phyloP scores from a whole-genome alignment of 2,329 filamentous ascomycete species.

The Truncatella angustata region DNA sequence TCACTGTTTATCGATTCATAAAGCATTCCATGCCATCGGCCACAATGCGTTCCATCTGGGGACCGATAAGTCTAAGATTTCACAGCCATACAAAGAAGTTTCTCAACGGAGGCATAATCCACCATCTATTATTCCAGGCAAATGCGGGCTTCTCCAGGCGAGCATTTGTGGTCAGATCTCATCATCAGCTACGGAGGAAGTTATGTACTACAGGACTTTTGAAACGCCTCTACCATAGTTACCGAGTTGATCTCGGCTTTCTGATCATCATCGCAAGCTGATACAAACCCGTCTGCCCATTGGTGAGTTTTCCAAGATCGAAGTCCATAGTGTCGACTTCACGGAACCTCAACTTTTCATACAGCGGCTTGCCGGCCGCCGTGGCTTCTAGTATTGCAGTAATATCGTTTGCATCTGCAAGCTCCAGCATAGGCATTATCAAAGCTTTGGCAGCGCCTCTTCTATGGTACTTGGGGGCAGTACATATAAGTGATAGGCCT shows the following conservation, averaged over 20 bases:
- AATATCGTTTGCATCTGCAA: constrained; percentile 32
- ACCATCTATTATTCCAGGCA: too few relatives aligned
- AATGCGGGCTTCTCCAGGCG: too few relatives aligned
- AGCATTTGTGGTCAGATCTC: too few relatives aligned
- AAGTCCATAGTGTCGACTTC: constrained; percentile 29
- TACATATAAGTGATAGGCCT: constrained; percentile 36
- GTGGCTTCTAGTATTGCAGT: constrained; percentile 38
- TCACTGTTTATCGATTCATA: too few relatives aligned
- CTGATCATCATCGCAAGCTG: constrained; percentile 27
- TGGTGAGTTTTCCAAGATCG: constrained; percentile 19
- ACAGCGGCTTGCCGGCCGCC: constrained; percentile 31
- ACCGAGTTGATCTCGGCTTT: constrained; percentile 16
- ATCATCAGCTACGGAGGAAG: too few relatives aligned
- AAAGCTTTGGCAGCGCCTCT: constrained; percentile 33
- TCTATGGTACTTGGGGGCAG: constrained; percentile 31
- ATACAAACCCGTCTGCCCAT: constrained; percentile 14
- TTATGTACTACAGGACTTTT: too few relatives aligned
- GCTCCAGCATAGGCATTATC: constrained; percentile 31
- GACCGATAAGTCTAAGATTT: too few relatives aligned
- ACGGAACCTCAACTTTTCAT: constrained; percentile 35
- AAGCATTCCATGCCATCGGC: too few relatives aligned
- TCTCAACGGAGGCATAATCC: too few relatives aligned
- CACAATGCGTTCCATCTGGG: too few relatives aligned
- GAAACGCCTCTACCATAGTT: too few relatives aligned
- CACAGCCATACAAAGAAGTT: too few relatives aligned